Evolutionary conservation across 1,284 basidiomycete genomes (phyloP).

Genomic region (Puccinia horiana): DNA sequence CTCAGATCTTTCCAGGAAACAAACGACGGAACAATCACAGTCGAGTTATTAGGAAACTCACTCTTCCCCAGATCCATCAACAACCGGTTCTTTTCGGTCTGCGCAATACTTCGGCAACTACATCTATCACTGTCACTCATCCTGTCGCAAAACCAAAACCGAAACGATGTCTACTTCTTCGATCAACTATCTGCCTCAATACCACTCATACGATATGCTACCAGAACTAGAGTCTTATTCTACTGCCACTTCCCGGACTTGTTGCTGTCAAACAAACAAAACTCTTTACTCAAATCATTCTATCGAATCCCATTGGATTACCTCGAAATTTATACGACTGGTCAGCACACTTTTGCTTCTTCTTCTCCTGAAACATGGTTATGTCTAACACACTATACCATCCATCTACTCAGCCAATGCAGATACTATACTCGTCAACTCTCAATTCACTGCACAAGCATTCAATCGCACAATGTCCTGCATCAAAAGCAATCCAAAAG

Average conservation of each 20-base stretch:
- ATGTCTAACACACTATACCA: neutral
- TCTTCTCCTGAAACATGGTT: neutral
- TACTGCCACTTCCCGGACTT: constrained; percentile 99
- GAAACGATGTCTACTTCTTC: constrained; percentile 79
- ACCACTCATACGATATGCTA: constrained; percentile 73
- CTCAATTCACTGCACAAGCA: constrained; percentile 79
- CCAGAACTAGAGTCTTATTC: constrained; percentile 79
- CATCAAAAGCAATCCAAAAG: constrained; percentile 63
- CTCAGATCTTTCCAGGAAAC: constrained; percentile 58
- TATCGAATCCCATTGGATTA: constrained; percentile 88
- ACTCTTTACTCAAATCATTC: constrained; percentile 65
- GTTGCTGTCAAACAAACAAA: constrained; percentile 63
- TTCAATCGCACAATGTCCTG: constrained; percentile 23
- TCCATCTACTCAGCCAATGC: constrained; percentile 74
- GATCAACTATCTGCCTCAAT: constrained; percentile 92
- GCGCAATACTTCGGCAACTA: constrained; percentile 68
- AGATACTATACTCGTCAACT: constrained; percentile 88
- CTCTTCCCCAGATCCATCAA: constrained; percentile 73
- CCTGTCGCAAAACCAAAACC: constrained; percentile 52
- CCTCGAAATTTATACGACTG: constrained; percentile 84
- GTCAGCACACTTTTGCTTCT: constrained; percentile 62
- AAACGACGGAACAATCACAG: constrained; percentile 72
- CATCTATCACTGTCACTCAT: constrained; percentile 69
- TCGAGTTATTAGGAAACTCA: constrained; percentile 74
- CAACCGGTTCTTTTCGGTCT: constrained; percentile 80